These are phyloP conservation scores for Podila epicladia DNA, from an alignment of 192 early-diverging fungal genomes.

Conservation along the genomic window DNA sequence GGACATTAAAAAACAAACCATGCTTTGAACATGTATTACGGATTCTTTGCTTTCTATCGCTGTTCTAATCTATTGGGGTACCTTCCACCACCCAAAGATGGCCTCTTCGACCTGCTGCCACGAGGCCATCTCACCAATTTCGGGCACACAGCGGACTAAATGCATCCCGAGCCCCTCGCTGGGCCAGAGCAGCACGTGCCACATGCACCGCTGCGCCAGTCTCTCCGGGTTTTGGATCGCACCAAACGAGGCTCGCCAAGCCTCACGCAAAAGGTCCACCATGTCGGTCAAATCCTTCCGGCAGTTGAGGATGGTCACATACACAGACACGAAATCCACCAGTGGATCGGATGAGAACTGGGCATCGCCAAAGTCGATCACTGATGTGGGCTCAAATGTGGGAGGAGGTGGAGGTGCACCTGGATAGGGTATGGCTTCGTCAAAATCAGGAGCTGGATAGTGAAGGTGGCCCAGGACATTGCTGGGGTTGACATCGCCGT, in stretches of 20 bases:
- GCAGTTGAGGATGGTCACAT: constrained; percentile 41
- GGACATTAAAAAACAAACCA: too few relatives aligned
- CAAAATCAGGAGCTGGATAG: not conserved
- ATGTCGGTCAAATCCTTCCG: constrained; percentile 10
- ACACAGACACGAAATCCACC: constrained; percentile 45
- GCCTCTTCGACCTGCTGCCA: constrained; percentile 52
- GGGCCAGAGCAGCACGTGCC: constrained; percentile 53
- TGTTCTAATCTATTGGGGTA: not conserved
- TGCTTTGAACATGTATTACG: too few relatives aligned
- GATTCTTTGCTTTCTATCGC: not conserved
- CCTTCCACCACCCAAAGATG: constrained; percentile 47
- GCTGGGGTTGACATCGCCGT: constrained; percentile 50
- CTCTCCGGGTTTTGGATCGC: not conserved
- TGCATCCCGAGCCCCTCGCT: constrained; percentile 41
- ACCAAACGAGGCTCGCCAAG: constrained; percentile 18
- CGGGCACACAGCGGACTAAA: constrained; percentile 32
- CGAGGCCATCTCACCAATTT: constrained; percentile 44
- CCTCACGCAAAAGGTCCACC: not conserved
- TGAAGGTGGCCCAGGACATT: constrained; percentile 36
- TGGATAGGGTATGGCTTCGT: not conserved
- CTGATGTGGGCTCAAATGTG: constrained; percentile 14
- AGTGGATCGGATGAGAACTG: constrained; percentile 40
- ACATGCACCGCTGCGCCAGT: constrained; percentile 34
- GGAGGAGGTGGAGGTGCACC: not conserved
- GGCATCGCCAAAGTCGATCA: constrained; percentile 45